phyloP scores from a whole-genome alignment of 177 flowering plant species.

The Vitis hybrid region DNA sequence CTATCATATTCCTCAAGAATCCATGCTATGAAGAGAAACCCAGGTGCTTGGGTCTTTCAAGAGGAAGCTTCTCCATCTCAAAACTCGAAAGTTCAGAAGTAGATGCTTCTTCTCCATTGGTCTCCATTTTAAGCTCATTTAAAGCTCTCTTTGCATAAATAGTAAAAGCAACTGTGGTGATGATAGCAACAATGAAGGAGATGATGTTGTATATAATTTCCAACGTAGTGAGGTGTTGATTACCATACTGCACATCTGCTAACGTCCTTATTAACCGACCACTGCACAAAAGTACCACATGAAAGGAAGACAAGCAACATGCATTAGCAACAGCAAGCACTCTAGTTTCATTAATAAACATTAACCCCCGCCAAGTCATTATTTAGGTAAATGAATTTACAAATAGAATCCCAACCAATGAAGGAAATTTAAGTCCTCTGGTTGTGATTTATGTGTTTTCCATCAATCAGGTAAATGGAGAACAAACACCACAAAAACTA shows the following conservation, averaged over 20 bases:
- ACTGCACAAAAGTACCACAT: slow-evolving; percentile 47
- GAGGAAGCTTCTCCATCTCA: slow-evolving; percentile 73
- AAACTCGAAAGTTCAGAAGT: slow-evolving; percentile 15
- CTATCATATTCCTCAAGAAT: not conserved
- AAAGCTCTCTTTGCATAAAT: slow-evolving; percentile 82
- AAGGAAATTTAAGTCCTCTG: too few species aligned
- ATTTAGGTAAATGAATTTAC: too few species aligned
- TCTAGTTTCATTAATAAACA: not conserved
- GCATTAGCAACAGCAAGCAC: slow-evolving; percentile 1
- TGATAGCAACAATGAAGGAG: slow-evolving; percentile 71
- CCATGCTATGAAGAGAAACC: slow-evolving; percentile 3
- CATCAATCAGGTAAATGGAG: too few species aligned
- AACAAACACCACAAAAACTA: too few species aligned
- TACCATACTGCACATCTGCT: slow-evolving; percentile 80
- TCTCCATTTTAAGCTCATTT: slow-evolving; percentile 45
- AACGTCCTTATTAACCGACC: slow-evolving; percentile 82
- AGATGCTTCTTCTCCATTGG: slow-evolving; percentile 24
- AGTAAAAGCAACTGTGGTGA: slow-evolving; percentile 72
- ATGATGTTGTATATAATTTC: slow-evolving; percentile 83
- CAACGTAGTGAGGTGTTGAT: slow-evolving; percentile 64
- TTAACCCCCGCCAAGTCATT: too few species aligned
- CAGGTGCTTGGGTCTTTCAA: slow-evolving; percentile 49
- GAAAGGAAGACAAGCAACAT: slow-evolving; percentile 6
- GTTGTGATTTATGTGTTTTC: too few species aligned
- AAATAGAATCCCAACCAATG: too few species aligned